phyloP scores from a whole-genome alignment of 1,139 yeast species.

The Hemisphaericaspora lyxosophila region DNA sequence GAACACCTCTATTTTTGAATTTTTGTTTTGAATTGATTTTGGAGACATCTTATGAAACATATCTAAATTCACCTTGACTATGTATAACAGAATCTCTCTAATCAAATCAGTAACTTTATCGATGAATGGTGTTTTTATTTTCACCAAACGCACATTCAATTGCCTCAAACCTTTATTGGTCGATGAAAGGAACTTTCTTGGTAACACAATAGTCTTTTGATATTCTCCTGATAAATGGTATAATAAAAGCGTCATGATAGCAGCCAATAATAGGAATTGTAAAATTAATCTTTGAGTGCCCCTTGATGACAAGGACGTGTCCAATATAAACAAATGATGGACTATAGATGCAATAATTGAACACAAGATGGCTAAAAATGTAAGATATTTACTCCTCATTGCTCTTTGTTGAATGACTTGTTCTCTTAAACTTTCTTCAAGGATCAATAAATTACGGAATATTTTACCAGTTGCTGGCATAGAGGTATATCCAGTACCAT shows the following conservation, averaged over 20 bases:
- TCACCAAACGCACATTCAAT: conserved; percentile 74
- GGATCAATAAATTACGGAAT: conserved; percentile 73
- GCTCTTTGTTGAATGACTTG: conserved; percentile 75
- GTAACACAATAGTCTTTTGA: conserved; percentile 76
- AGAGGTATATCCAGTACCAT: conserved; percentile 42
- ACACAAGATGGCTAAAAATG: conserved; percentile 60
- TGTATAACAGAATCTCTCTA: conserved; percentile 37
- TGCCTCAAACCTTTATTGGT: conserved; percentile 88
- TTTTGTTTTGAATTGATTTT: conserved; percentile 28
- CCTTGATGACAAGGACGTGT: conserved; percentile 18
- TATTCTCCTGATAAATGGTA: conserved; percentile 91
- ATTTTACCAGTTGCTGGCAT: conserved; percentile 68
- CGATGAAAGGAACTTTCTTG: conserved; percentile 71
- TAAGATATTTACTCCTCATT: conserved; percentile 69
- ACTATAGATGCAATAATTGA: conserved; percentile 42
- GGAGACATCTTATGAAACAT: conserved; percentile 40
- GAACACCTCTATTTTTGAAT: conserved; percentile 42
- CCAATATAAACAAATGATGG: conserved; percentile 39
- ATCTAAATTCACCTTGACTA: conserved; percentile 26
- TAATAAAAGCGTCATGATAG: conserved; percentile 66
- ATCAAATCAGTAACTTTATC: conserved; percentile 52
- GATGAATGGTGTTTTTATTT: conserved; percentile 58
- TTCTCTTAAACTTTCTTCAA: conserved; percentile 80
- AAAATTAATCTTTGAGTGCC: conserved; percentile 47
- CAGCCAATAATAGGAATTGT: conserved; percentile 66